Evolutionary conservation across 805 yeast genomes (phyloP).

Genomic region (Starmerella sp.): DNA sequence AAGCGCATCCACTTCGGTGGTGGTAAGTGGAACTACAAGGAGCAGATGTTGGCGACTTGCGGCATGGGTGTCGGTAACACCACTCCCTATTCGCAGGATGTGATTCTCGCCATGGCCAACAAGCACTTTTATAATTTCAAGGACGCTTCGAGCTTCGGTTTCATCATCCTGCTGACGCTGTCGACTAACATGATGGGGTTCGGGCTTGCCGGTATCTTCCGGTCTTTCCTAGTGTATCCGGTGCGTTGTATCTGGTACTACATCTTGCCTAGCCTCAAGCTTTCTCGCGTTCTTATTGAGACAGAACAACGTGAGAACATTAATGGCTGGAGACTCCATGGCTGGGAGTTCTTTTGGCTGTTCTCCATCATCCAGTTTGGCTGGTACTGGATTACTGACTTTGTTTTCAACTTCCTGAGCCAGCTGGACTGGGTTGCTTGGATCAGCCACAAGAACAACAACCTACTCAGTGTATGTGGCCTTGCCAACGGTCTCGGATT

Average conservation of each 20-base stretch:
- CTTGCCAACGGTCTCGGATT: conserved; percentile 35
- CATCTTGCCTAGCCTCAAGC: conserved; percentile 37
- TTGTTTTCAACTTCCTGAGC: conserved; percentile 47
- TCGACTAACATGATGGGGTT: conserved; percentile 55
- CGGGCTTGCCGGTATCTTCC: conserved; percentile 55
- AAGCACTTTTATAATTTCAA: conserved; percentile 21
- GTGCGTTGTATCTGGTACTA: conserved; percentile 45
- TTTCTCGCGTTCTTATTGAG: conserved; percentile 37
- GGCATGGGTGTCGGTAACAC: conserved; percentile 24
- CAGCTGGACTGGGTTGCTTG: conserved; percentile 53
- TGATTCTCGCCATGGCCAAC: conserved; percentile 29
- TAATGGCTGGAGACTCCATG: conserved; percentile 48
- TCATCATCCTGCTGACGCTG: conserved; percentile 41
- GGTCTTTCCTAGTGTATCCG: conserved; percentile 48
- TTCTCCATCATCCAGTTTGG: conserved; percentile 35
- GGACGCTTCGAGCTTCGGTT: conserved; percentile 34
- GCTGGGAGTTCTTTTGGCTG: conserved; percentile 39
- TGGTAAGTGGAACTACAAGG: conserved; percentile 35
- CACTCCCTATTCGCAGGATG: conserved; percentile 24
- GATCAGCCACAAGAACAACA: conserved; percentile 43
- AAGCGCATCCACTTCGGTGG: conserved; percentile 36
- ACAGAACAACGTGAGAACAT: conserved; percentile 35
- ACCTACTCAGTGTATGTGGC: conserved; percentile 53
- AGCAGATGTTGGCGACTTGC: conserved; percentile 37
- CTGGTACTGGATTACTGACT: conserved; percentile 60